Evolutionary conservation across 805 yeast genomes (phyloP), one percentile per base, ranked within the genome.

Genomic region (Nematodospora valgi): DNA sequence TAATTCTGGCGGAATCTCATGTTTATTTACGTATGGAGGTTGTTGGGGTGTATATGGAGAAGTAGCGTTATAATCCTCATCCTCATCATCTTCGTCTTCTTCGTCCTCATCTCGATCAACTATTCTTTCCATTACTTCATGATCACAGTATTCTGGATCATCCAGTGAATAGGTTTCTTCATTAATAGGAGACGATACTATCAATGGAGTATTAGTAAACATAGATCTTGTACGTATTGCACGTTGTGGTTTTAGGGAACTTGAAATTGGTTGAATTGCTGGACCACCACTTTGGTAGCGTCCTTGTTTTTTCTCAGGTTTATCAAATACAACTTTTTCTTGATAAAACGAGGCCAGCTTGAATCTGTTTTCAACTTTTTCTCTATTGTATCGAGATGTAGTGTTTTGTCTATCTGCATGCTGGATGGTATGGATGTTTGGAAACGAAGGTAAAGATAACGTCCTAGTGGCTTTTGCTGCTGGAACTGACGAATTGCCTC

Each of bases 321-420:
- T 62, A 37, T 63, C 70, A 24, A 27, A 22, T 13, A 66, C 56
- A n/a, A 64, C 54, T 35, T 64, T 64, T 17, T 64, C 65, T 48
- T 54, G 68, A 16, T 62, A 49, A 44, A 65, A 65, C 6, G 71
- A 67, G 2, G 71, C 72, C 68, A 61, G 68, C 41, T 66, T 67
- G 48, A 67, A 67, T 34, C 73, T 47, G 27, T 67, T 70, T 48
- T 61, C 68, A 19, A 67, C 61, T 33, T 64, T 57, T 35, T 65
- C 63, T 39, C 58, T 54, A 40, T 66, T 70, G 44, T 62, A 63
- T 31, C 52, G 57, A 10, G 70, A 60, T 4, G 70, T 51, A 5
- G 56, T 51, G 35, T 58, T 65, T 38, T 55, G 46, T 38, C 60
- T 64, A 43, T 67, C 73, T 21, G 69, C 68, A 39, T 58, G 63